Evolutionary conservation across 495 filamentous ascomycete species (phyloP).

Genomic region (Aspergillus indologenus): DNA sequence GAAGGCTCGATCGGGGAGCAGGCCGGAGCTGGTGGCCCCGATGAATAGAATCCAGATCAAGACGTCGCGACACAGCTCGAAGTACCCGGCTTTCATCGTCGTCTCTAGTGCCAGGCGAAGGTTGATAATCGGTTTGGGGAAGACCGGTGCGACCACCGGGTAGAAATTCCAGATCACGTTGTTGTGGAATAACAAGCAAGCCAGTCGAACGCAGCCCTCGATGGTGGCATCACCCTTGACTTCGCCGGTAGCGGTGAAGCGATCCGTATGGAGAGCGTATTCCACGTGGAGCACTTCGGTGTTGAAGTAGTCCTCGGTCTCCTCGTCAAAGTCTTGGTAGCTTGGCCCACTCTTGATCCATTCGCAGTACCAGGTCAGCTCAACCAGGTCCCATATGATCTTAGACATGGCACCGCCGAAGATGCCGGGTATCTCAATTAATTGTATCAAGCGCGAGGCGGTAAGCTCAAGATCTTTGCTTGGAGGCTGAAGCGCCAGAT

Average conservation of each 20-base stretch:
- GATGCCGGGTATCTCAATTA: slow-evolving; percentile 41
- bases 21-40: slow-evolving; percentile 34
- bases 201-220: slow-evolving; percentile 43
- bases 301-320: slow-evolving; percentile 47
- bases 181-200: slow-evolving; percentile 46
- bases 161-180: slow-evolving; percentile 47
- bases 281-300: slow-evolving; percentile 45
- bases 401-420: slow-evolving; percentile 34
- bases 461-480: slow-evolving; percentile 34
- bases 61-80: slow-evolving; percentile 36
- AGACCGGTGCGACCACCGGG: slow-evolving; percentile 37
- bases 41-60: slow-evolving; percentile 44
- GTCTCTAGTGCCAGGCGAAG: slow-evolving; percentile 38
- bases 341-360: slow-evolving; percentile 36
- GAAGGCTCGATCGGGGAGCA: slow-evolving; percentile 31
- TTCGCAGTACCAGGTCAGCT: slow-evolving; percentile 43
- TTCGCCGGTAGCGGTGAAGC: slow-evolving; percentile 60
- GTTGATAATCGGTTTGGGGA: slow-evolving; percentile 38
- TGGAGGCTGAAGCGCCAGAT: slow-evolving; percentile 35
- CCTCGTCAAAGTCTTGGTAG: slow-evolving; percentile 36
- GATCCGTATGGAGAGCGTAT: slow-evolving; percentile 41
- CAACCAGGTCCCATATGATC: slow-evolving; percentile 38
- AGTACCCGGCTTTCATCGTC: slow-evolving; percentile 36
- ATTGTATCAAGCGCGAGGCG: slow-evolving; percentile 35
- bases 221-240: slow-evolving; percentile 52